A percentile compares a stretch with the other conserved stretches of the same genome.
phyloP scores from a whole-genome alignment of 83 land plant species.

The Isoetes engelmannii region DNA sequence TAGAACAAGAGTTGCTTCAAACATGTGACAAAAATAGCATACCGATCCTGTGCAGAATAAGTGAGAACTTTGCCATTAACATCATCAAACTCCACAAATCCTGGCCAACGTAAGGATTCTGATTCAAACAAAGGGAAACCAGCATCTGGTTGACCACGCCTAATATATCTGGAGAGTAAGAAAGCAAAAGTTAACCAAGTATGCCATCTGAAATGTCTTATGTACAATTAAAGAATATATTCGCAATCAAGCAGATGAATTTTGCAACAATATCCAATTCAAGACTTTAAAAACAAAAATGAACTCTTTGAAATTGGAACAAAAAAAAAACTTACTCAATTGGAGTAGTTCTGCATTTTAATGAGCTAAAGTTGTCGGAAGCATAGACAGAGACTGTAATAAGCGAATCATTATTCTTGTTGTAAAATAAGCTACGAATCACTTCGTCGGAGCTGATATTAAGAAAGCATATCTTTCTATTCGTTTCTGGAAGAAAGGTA shows the following conservation, averaged over 20 bases:
- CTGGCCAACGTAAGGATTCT: slow-evolving; percentile 90
- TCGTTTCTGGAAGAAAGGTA: slow-evolving; percentile 48
- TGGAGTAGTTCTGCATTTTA: slow-evolving; percentile 89
- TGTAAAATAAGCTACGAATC: slow-evolving; percentile 88
- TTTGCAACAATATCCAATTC: not conserved
- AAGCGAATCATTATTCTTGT: slow-evolving; percentile 94
- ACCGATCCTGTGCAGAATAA: slow-evolving; percentile 94
- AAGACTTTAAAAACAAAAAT: too few species aligned
- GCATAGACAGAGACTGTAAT: slow-evolving; percentile 98
- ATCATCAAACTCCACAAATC: slow-evolving; percentile 98
- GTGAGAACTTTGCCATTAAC: slow-evolving; percentile 98
- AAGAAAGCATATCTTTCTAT: slow-evolving; percentile 80
- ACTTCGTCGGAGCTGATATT: slow-evolving; percentile 93
- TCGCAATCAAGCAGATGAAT: not conserved
- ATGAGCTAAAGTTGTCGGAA: slow-evolving; percentile 85
- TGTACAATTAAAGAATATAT: not conserved
- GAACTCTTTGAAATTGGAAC: not conserved
- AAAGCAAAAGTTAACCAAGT: not conserved
- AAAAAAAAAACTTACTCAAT: slow-evolving; percentile 58
- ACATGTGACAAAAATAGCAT: not conserved
- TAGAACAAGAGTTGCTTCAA: not conserved
- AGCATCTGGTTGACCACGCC: slow-evolving; percentile 78
- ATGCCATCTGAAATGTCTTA: not conserved
- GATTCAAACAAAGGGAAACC: slow-evolving; percentile 87
- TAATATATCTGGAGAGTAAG: slow-evolving; percentile 55